phyloP scores from a whole-genome alignment of 768 basidiomycete genomes.

The Tulasnella sp. region DNA sequence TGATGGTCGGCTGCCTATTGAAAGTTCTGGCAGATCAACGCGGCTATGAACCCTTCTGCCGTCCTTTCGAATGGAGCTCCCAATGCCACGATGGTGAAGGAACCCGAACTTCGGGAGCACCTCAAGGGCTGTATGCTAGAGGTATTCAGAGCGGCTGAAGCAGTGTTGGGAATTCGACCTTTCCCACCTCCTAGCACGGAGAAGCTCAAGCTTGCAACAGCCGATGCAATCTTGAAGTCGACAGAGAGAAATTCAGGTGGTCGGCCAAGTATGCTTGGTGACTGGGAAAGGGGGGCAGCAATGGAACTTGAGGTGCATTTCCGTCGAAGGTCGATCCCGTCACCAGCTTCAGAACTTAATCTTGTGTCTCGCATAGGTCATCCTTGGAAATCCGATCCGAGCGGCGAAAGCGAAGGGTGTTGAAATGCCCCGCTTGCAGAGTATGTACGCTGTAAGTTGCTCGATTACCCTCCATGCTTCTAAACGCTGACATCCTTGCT shows the following conservation, averaged over 20 bases:
- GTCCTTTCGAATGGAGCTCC: conserved; percentile 28
- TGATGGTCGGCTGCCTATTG: neutral
- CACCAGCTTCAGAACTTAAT: neutral
- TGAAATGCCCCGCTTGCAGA: conserved; percentile 30
- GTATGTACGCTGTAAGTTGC: conserved; percentile 26
- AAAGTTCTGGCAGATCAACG: conserved; percentile 25
- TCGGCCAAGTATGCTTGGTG: conserved; percentile 28
- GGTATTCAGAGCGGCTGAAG: conserved; percentile 26
- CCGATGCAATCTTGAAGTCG: conserved; percentile 27
- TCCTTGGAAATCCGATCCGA: conserved; percentile 30
- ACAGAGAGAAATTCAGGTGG: conserved; percentile 26
- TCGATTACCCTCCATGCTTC: neutral
- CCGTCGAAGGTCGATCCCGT: neutral
- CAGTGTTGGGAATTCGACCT: conserved; percentile 24
- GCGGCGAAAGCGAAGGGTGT: conserved; percentile 26
- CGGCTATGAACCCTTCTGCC: conserved; percentile 29
- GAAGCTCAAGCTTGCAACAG: conserved; percentile 22
- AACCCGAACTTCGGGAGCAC: conserved; percentile 25
- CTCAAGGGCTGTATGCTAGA: conserved; percentile 28
- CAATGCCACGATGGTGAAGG: conserved; percentile 27
- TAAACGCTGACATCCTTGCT: neutral
- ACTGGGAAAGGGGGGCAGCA: conserved; percentile 27
- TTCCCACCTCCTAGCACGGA: conserved; percentile 24
- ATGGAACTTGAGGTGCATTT: conserved; percentile 29
- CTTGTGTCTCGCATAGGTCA: neutral